Percentiles rank a stretch among this genome's conserved stretches.
phyloP scores from a whole-genome alignment of 2,329 filamentous ascomycete species.

The Coniella vitis region DNA sequence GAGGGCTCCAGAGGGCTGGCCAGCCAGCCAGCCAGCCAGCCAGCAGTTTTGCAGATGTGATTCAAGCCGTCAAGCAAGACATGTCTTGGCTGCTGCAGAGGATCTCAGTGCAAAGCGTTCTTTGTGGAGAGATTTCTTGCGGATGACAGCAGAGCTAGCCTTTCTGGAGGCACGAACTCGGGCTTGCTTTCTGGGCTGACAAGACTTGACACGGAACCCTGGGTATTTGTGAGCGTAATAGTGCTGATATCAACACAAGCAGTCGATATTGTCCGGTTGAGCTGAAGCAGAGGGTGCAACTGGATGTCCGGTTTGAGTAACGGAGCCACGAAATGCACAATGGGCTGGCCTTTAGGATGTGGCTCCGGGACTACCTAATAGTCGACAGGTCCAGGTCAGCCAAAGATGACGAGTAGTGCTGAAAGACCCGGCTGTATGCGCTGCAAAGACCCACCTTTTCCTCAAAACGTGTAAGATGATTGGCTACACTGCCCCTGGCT shows the following conservation, averaged over 20 bases:
- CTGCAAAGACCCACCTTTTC: not conserved
- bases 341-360: not conserved
- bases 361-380: not conserved
- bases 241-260: no score
- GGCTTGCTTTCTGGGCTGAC: no score
- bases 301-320: no score
- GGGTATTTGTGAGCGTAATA: not conserved
- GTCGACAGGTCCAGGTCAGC: not conserved
- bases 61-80: not conserved
- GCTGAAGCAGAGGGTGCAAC: no score
- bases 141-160: not conserved
- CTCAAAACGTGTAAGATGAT: conserved; percentile 7
- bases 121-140: not conserved
- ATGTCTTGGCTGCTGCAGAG: not conserved
- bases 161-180: no score
- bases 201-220: not conserved
- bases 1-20: no score
- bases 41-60: not conserved
- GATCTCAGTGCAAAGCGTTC: not conserved
- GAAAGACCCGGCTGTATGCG: not conserved
- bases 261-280: no score
- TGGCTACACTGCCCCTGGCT: not conserved
- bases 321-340: not conserved
- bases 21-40: no score
- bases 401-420: not conserved